A percentile compares a stretch with the other conserved stretches of the same genome.
Conservation (phyloP, 2,329 filamentous ascomycete species). For the Chrysosporium queenslandicum region DNA sequence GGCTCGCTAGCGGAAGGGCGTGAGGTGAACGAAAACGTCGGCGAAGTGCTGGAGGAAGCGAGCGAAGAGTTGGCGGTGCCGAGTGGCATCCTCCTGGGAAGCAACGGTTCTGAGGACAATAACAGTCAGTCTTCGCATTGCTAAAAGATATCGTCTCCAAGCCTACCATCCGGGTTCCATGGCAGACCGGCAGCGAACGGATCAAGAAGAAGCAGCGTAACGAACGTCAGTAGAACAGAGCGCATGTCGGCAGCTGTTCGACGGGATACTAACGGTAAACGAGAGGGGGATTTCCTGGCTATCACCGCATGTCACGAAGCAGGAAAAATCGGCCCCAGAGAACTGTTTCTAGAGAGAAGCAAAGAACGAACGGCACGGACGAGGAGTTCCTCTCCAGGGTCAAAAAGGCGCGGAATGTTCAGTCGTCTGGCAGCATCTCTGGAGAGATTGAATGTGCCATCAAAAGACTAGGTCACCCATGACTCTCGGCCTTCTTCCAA, state of each 20-base stretch:
- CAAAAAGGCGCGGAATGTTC: neutral
- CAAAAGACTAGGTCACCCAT: neutral
- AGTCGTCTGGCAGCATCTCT: neutral
- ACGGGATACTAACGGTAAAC: neutral
- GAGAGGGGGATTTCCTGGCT: neutral
- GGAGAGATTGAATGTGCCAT: neutral
- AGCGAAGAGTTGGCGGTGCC: neutral
- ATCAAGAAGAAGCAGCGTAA: neutral
- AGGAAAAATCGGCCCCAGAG: neutral
- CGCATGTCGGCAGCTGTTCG: neutral
- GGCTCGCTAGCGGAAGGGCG: neutral
- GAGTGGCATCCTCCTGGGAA: neutral
- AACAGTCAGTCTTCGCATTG: neutral
- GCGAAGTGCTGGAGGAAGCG: neutral
- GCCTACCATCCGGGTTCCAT: constrained; percentile 1
- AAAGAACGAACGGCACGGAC: neutral
- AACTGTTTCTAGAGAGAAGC: neutral
- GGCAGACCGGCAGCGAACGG: neutral
- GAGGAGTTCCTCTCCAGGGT: neutral
- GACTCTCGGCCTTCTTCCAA: neutral
- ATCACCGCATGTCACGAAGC: neutral
- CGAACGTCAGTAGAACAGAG: neutral
- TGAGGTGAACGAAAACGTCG: neutral
- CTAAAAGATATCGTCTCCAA: neutral
- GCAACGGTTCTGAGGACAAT: neutral